Evolutionary conservation across 2,329 filamentous ascomycete genomes (phyloP), one percentile per base, ranked within the genome.

Genomic region (Fusarium pininemorale): DNA sequence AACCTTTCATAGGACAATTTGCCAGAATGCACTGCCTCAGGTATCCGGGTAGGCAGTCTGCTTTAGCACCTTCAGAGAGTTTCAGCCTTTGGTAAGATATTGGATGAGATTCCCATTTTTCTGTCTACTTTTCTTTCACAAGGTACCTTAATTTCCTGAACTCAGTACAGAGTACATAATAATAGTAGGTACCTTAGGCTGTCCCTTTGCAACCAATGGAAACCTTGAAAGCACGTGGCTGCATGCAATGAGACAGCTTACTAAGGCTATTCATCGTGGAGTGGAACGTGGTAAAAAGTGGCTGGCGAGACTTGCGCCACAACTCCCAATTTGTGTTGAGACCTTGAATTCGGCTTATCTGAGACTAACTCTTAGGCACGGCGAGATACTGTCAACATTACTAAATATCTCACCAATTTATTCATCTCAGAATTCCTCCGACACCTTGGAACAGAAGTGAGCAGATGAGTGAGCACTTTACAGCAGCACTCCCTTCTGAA

Each of bases 211-310:
- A 12, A 24, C 30, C n/a, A 28, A 22, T 35, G 32, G 32, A 35
- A 35, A 57, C 26, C 26, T 59, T 9, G 28, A 11, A 50, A 51
- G 53, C 74, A 76, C 53, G 63, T 76, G 71, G 65, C 48, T 63
- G 42, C 24, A 24, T 22, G n/a, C 15, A 15, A 41, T 7, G 13
- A 38, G 24, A 28, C 51, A 28, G 24, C 7, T 62, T 26, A 22
- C 51, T 20, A 28, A 50, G 47, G 28, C 24, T 20, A 15, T n/a
- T 67, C 56, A 74, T 53, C 42, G 59, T 73, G 42, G 16, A 44
- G 41, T 10, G 24, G 50, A 53, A 64, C 66, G 53, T 56, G 65
- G 60, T 53, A 41, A 51, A 51, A 32, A 63, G 54, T 69, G 69
- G 69, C 71, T 72, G 44, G 42, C 41, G n/a, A 16, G 57, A 30